Evolutionary conservation across 2,329 filamentous ascomycete species (phyloP), one percentile per base, ranked within the genome.

Genomic region (Nannizzia gypsea): DNA sequence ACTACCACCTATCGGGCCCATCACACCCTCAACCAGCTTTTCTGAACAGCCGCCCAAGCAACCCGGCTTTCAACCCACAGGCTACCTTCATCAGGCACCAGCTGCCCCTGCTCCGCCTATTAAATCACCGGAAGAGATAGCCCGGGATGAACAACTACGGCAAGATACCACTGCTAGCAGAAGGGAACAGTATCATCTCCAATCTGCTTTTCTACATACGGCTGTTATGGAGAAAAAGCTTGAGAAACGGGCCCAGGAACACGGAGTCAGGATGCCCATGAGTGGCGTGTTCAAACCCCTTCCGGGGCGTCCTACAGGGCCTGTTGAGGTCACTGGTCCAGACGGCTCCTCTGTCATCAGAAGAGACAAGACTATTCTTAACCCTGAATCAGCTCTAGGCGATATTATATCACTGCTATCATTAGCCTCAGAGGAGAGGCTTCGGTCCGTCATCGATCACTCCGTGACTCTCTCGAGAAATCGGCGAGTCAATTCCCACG

Each of bases 371-470:
- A 89, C 87, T 59, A 82, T 95, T 40, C 82, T 93, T 0, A 84
- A 87, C 38, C 87, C 90, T 50, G 74, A 76, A 48, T 83, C 88
- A 1, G 84, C 82, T 59, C 77, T 96, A 36, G 86, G 88, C 13
- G 90, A 96, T 63, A 88, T 96, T 65, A 75, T 96, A 50, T 87
- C 89, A 26, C 78, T 96, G 15, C 71, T 96, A 61, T 93, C 90
- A 4, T 81, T 96, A 60, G 88, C 89, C 17, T 85, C 89, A 8
- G 89, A 92, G 69, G 87, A 95, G 66, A 82, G 90, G 28, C 67
- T 96, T 40, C 81, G 88, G 58, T 83, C 84, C 11, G 74, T 96
- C 31, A 69, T 96, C 2, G 87, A 91, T 68, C 90, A 96, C 66
- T 85, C 89, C 9, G 82, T 85, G 59, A 80, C 80, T 8, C 74